phyloP scores from a whole-genome alignment of 2,329 filamentous ascomycete genomes.

The Diaporthe batatas region DNA sequence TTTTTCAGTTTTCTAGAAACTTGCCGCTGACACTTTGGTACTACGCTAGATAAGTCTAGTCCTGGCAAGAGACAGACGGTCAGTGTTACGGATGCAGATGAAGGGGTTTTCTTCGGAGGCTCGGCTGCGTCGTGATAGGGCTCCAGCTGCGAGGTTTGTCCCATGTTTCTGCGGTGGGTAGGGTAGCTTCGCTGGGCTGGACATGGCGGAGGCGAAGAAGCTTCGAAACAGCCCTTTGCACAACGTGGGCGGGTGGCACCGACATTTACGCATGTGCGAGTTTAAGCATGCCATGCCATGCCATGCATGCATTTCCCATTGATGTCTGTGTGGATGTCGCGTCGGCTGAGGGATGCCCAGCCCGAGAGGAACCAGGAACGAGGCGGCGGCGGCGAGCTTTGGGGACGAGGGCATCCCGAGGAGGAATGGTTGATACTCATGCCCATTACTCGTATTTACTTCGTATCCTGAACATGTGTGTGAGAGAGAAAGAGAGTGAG shows the following conservation, averaged over 20 bases:
- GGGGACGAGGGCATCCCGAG: too few relatives aligned
- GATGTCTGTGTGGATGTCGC: too few relatives aligned
- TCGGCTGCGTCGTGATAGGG: background rate
- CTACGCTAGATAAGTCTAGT: too few relatives aligned
- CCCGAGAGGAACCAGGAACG: background rate
- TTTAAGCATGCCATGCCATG: background rate
- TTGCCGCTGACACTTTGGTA: background rate
- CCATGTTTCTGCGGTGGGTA: background rate
- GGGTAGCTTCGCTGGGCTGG: background rate
- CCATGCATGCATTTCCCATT: background rate
- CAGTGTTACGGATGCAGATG: background rate
- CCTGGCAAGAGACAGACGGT: too few relatives aligned
- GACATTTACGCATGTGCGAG: background rate
- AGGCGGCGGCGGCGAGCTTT: constrained; percentile 4
- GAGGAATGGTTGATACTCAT: too few relatives aligned
- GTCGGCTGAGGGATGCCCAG: constrained; percentile 9
- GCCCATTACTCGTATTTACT: background rate
- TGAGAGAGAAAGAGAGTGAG: too few relatives aligned
- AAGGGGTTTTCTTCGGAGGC: background rate
- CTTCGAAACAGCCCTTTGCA: too few relatives aligned
- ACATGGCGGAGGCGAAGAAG: too few relatives aligned
- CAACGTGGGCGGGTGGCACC: background rate
- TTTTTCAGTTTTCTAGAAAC: too few relatives aligned
- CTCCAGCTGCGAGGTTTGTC: background rate
- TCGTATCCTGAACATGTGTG: background rate